These are phyloP conservation scores for Hyaloscypha finlandica DNA, from an alignment of 495 filamentous ascomycete species.

Conservation along the genomic window DNA sequence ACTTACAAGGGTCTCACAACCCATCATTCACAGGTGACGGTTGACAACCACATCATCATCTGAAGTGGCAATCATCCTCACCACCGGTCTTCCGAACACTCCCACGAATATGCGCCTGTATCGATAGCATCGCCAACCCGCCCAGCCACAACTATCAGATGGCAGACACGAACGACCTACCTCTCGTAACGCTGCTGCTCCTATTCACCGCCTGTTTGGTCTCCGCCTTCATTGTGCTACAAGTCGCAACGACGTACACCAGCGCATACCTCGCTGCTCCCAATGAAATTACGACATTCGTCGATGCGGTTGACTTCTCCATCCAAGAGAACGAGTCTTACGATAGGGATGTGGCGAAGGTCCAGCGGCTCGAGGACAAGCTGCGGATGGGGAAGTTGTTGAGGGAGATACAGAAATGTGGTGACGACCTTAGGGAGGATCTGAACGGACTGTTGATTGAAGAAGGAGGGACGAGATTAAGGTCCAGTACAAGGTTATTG, in stretches of 20 bases:
- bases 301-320: slow-evolving; percentile 52
- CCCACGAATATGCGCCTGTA: slow-evolving; percentile 18
- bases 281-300: slow-evolving; percentile 48
- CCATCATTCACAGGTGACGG: background rate
- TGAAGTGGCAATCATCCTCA: background rate
- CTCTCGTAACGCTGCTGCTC: slow-evolving; percentile 46
- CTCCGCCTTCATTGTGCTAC: slow-evolving; percentile 43
- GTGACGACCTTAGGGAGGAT: slow-evolving; percentile 53
- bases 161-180: slow-evolving; percentile 33
- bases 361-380: slow-evolving; percentile 53
- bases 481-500: slow-evolving; percentile 44
- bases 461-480: slow-evolving; percentile 45
- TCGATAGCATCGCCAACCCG: slow-evolving; percentile 14
- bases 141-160: slow-evolving; percentile 17
- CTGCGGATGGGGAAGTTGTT: slow-evolving; percentile 50
- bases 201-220: slow-evolving; percentile 51
- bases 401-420: slow-evolving; percentile 56
- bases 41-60: background rate
- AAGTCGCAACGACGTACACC: slow-evolving; percentile 44
- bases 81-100: background rate
- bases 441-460: slow-evolving; percentile 48
- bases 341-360: slow-evolving; percentile 51
- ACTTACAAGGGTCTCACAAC: background rate
- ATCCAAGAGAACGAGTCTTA: slow-evolving; percentile 54
- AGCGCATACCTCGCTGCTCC: slow-evolving; percentile 50